phyloP scores from a whole-genome alignment of 2,329 filamentous ascomycete species.

The Exophiala xenobiotica region DNA sequence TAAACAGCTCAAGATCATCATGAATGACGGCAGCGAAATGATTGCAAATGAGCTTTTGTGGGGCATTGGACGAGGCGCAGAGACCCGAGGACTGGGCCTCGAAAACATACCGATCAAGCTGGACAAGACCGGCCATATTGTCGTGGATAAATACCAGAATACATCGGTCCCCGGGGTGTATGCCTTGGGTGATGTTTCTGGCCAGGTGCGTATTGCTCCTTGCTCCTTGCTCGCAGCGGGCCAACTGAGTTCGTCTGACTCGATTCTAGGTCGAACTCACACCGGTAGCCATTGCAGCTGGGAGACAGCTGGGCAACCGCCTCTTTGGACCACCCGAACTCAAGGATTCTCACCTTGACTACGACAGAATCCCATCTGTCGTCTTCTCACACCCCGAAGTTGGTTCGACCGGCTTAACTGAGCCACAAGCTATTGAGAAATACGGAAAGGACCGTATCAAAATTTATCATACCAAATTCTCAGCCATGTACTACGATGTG shows the following conservation, averaged over 20 bases:
- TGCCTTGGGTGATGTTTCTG: slow-evolving; percentile 53
- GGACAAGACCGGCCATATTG: slow-evolving; percentile 41
- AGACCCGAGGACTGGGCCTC: slow-evolving; percentile 45
- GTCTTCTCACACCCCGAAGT: slow-evolving; percentile 54
- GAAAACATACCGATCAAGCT: slow-evolving; percentile 45
- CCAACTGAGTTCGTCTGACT: too few species aligned
- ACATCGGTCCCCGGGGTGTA: slow-evolving; percentile 49
- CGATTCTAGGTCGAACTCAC: slow-evolving; percentile 45
- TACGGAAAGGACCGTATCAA: slow-evolving; percentile 53
- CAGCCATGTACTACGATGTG: slow-evolving; percentile 49
- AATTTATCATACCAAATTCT: slow-evolving; percentile 50
- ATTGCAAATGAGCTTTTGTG: slow-evolving; percentile 52
- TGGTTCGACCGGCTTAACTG: slow-evolving; percentile 51
- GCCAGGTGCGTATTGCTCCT: slow-evolving; percentile 34
- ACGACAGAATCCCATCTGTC: slow-evolving; percentile 54
- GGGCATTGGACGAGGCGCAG: slow-evolving; percentile 50
- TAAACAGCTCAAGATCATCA: slow-evolving; percentile 47
- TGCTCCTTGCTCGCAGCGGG: too few species aligned
- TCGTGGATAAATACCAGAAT: slow-evolving; percentile 53
- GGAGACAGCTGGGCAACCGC: slow-evolving; percentile 50
- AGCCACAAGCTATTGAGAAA: slow-evolving; percentile 47
- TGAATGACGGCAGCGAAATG: slow-evolving; percentile 44
- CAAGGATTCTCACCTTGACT: slow-evolving; percentile 46
- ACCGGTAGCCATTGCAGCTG: slow-evolving; percentile 54
- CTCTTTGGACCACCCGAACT: slow-evolving; percentile 50